Base-by-base conservation (phyloP, 495 filamentous ascomycete genomes). In the Daldinia concentrica region DNA sequence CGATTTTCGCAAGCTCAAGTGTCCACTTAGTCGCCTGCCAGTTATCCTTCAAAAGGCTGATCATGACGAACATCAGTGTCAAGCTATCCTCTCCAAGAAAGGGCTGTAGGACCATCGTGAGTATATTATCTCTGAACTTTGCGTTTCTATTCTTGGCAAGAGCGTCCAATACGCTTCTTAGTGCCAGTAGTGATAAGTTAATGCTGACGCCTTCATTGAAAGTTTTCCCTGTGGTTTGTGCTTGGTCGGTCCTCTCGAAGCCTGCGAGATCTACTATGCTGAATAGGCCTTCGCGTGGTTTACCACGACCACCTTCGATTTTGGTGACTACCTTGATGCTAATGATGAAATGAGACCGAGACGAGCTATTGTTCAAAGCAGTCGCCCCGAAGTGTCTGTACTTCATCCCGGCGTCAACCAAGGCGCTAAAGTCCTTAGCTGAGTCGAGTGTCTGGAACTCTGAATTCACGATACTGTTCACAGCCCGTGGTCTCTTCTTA, bases 51-150 rank as follows among this genome's bases (percentile, higher is more conserved):
- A 97, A 79, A 27, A 93, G 95, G 78, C 90, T 94, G 73, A 96
- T 90, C 93, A 97, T 98, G 80, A 98, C 91, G 73, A 99, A 95
- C 95, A 98, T 99, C 69, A 98, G 90, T 15, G 95, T 98, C 84
- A 97, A 97, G 66, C 91, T 93, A 79, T 97, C 96, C 15, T 93
- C 93, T 32, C 94, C 92, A 0, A 98, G 87, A 5, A 93, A 97
- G 69, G 92, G 96, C 88, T 97, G 93, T 24, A 98, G 86, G 34
- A 98, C 87, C 70, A 97, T 95, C 6, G 95, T 98, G 66, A 98
- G 87, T 88, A 97, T 95, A 77, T 90, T 94, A 80, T 97, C 97
- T 30, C 93, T 84, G 79, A 97, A 98, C 8, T 93, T 93, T 60
- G 97, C 87, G 75, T 96, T 92, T 17, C 84, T 86, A 58, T 92